Evolutionary conservation across 805 yeast genomes (phyloP).

Genomic region (Zygosaccharomyces lentus): DNA sequence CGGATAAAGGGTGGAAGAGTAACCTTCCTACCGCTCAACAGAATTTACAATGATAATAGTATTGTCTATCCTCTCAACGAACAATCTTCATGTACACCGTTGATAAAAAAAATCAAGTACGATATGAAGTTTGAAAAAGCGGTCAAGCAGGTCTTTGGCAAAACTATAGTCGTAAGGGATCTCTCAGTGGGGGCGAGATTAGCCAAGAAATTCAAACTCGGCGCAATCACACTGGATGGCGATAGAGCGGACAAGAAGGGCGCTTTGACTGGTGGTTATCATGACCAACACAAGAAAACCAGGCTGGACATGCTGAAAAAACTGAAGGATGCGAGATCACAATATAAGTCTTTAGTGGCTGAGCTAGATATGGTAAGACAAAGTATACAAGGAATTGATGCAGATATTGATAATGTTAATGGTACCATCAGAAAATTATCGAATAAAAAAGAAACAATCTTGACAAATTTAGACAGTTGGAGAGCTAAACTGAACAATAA

Average conservation of each 20-base stretch:
- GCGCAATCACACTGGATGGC: slow-evolving; percentile 87
- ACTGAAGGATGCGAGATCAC: slow-evolving; percentile 46
- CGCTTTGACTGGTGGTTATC: slow-evolving; percentile 81
- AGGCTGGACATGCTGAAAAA: slow-evolving; percentile 65
- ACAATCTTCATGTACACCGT: slow-evolving; percentile 55
- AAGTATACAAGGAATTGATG: slow-evolving; percentile 46
- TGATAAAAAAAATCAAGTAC: slow-evolving; percentile 67
- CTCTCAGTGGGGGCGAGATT: slow-evolving; percentile 64
- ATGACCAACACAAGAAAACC: slow-evolving; percentile 57
- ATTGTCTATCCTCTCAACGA: slow-evolving; percentile 57
- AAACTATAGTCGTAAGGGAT: slow-evolving; percentile 69
- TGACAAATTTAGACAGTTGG: slow-evolving; percentile 41
- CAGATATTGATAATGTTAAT: slow-evolving; percentile 47
- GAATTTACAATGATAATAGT: slow-evolving; percentile 43
- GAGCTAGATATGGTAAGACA: slow-evolving; percentile 42
- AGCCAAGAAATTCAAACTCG: slow-evolving; percentile 55
- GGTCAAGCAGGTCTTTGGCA: slow-evolving; percentile 75
- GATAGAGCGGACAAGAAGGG: slow-evolving; percentile 84
- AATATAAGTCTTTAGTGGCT: slow-evolving; percentile 22
- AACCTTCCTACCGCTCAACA: slow-evolving; percentile 85
- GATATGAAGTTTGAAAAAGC: slow-evolving; percentile 58
- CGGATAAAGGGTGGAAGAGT: slow-evolving; percentile 75
- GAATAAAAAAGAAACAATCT: slow-evolving; percentile 41
- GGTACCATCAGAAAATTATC: slow-evolving; percentile 39
- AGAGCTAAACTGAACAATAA: slow-evolving; percentile 42